Percentiles rank a stretch among this genome's conserved stretches.
These are phyloP conservation scores for Candolleomyces aberdarensis DNA, from an alignment of 768 basidiomycete genomes.

Conservation along the genomic window DNA sequence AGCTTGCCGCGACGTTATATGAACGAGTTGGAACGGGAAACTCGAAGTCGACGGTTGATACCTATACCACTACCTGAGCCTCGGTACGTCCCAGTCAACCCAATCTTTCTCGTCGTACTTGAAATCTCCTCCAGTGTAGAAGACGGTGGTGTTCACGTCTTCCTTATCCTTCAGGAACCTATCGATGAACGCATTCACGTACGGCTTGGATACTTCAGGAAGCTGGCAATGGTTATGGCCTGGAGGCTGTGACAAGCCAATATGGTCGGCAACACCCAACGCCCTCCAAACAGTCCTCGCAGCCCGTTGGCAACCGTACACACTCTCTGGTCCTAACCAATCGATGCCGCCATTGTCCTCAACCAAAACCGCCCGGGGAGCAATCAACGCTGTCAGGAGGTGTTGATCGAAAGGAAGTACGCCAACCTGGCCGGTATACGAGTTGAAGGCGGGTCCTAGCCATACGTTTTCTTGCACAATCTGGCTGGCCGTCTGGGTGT, in stretches of 20 bases:
- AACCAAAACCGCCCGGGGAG: conserved; percentile 49
- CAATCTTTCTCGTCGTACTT: no score
- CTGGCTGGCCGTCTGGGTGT: conserved; percentile 52
- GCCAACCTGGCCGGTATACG: conserved; percentile 41
- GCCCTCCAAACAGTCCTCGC: conserved; percentile 50
- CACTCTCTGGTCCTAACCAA: conserved; percentile 52
- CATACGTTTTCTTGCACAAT: conserved; percentile 60
- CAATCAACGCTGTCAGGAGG: conserved; percentile 50
- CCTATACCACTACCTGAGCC: no score
- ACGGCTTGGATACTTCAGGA: conserved; percentile 41
- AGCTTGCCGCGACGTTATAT: no score
- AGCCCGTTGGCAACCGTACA: conserved; percentile 49
- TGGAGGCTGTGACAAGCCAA: conserved; percentile 54
- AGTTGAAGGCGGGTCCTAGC: conserved; percentile 49
- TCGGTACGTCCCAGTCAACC: no score
- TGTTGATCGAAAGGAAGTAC: conserved; percentile 58
- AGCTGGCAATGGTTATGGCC: conserved; percentile 53
- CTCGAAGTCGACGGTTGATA: no score
- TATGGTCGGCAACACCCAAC: conserved; percentile 39
- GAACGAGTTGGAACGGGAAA: no score
- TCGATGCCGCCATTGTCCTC: conserved; percentile 54
- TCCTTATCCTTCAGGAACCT: conserved; percentile 49
- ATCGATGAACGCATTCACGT: conserved; percentile 52
- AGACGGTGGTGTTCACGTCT: conserved; percentile 40
- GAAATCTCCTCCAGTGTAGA: background rate